A percentile compares a stretch with the other conserved stretches of the same genome.
These are phyloP conservation scores for Trichosporon sp. DNA, from an alignment of 1,284 basidiomycete genomes.

Conservation along the genomic window DNA sequence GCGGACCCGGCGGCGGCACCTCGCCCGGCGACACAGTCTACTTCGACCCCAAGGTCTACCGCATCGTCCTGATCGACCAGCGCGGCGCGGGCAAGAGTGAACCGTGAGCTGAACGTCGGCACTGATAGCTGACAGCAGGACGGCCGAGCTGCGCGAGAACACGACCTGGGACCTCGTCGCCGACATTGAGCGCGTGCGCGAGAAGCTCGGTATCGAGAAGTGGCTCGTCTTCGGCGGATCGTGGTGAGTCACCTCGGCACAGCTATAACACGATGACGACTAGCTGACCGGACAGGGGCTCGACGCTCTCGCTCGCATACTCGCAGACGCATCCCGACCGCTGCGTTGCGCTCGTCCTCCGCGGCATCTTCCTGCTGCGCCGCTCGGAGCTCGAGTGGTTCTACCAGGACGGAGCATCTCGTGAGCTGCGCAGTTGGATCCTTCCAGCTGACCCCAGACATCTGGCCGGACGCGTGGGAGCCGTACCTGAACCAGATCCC, in stretches of 20 bases:
- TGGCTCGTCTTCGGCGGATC: conserved; percentile 92
- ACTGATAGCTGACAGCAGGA: conserved; percentile 50
- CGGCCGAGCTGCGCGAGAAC: conserved; percentile 74
- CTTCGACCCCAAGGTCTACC: conserved; percentile 79
- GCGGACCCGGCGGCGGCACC: conserved; percentile 36
- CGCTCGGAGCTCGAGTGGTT: conserved; percentile 85
- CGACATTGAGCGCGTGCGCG: conserved; percentile 77
- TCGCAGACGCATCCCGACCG: conserved; percentile 78
- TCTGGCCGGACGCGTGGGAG: conserved; percentile 88
- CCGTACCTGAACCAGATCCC: conserved; percentile 77
- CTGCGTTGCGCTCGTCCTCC: conserved; percentile 72
- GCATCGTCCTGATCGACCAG: conserved; percentile 66
- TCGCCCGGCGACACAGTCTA: conserved; percentile 61
- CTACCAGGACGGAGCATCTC: conserved; percentile 61
- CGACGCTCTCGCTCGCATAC: conserved; percentile 80
- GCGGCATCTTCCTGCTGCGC: conserved; percentile 84
- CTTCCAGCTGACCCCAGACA: conserved; percentile 26
- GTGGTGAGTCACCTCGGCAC: conserved; percentile 57
- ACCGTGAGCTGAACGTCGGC: conserved; percentile 53
- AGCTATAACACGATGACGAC: neutral
- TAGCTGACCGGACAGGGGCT: conserved; percentile 59
- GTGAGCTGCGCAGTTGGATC: conserved; percentile 21
- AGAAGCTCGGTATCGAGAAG: conserved; percentile 67
- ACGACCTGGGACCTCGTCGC: conserved; percentile 92
- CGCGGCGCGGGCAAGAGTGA: conserved; percentile 79